phyloP scores from a whole-genome alignment of 108 stramenopile genomes.

The Tribonema minus region DNA sequence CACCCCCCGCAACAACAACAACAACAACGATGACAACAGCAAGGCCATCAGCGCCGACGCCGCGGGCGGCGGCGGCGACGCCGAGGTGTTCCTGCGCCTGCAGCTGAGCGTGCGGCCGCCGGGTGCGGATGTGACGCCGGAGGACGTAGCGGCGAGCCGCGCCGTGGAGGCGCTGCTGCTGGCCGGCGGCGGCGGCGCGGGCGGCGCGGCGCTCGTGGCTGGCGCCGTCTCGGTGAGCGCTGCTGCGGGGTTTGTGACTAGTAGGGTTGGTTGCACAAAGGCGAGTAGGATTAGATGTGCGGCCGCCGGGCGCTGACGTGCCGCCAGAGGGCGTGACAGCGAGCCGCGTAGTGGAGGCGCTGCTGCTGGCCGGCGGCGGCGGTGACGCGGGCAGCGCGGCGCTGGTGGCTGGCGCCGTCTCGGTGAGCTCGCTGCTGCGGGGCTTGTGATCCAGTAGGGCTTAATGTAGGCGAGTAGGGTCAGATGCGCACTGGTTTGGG shows the following conservation, averaged over 20 bases:
- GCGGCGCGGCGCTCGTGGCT: not conserved
- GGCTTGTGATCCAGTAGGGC: not conserved
- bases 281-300: not conserved
- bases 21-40: no score
- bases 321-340: not conserved
- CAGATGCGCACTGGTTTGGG: not conserved
- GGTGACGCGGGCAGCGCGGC: not conserved
- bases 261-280: not conserved
- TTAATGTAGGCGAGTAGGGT: not conserved
- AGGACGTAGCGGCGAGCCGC: slow-evolving; percentile 1
- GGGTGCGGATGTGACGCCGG: not conserved
- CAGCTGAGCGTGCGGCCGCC: slow-evolving; percentile 1
- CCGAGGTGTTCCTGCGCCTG: slow-evolving; percentile 8
- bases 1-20: not conserved
- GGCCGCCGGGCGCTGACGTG: not conserved
- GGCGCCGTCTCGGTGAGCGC: not conserved
- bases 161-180: slow-evolving; percentile 8
- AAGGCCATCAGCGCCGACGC: not conserved
- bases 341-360: not conserved
- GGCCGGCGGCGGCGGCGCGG: not conserved
- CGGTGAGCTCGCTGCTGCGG: not conserved
- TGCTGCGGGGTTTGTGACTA: not conserved
- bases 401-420: not conserved
- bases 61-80: not conserved
- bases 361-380: slow-evolving; percentile 5